Percentiles rank a stretch among this genome's conserved stretches.
Conservation (phyloP, 306 rosid genomes). For the Ormosia semicastrata region DNA sequence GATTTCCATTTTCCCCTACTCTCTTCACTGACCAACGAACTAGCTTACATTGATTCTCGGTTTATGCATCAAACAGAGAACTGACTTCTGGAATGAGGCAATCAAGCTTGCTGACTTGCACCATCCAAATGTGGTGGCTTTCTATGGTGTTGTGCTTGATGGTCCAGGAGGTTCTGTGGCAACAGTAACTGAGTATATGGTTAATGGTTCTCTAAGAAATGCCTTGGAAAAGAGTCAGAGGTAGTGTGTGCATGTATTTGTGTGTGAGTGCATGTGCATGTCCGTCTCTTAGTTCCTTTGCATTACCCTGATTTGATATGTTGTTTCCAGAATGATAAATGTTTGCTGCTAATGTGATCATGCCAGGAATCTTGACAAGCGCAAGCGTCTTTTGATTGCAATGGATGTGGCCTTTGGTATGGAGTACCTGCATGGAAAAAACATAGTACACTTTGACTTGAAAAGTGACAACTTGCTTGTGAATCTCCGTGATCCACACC, state of each 20-base stretch:
- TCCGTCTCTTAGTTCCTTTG: not conserved
- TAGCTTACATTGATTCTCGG: slow-evolving; percentile 5
- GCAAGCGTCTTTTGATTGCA: slow-evolving; percentile 72
- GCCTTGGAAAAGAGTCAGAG: slow-evolving; percentile 80
- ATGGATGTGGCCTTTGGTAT: slow-evolving; percentile 90
- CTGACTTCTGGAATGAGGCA: slow-evolving; percentile 97
- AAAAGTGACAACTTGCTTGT: slow-evolving; percentile 90
- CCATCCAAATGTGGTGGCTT: slow-evolving; percentile 94
- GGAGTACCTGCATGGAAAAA: slow-evolving; percentile 82
- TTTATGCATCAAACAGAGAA: slow-evolving; percentile 55
- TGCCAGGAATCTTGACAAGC: slow-evolving; percentile 79
- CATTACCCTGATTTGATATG: not conserved
- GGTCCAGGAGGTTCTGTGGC: slow-evolving; percentile 92
- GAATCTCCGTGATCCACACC: slow-evolving; percentile 87
- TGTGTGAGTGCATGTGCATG: not conserved
- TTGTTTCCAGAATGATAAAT: not conserved
- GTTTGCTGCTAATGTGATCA: slow-evolving; percentile 19
- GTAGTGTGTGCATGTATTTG: slow-evolving; percentile 37
- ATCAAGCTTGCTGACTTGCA: slow-evolving; percentile 92
- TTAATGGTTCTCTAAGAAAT: slow-evolving; percentile 82
- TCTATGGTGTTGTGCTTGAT: slow-evolving; percentile 91
- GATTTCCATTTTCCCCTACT: slow-evolving; percentile 1
- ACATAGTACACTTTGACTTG: slow-evolving; percentile 85
- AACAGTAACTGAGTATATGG: slow-evolving; percentile 92
- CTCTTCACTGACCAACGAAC: not conserved